These are phyloP conservation scores for Ogataea naganishii DNA, from an alignment of 805 yeast species.

Conservation along the genomic window DNA sequence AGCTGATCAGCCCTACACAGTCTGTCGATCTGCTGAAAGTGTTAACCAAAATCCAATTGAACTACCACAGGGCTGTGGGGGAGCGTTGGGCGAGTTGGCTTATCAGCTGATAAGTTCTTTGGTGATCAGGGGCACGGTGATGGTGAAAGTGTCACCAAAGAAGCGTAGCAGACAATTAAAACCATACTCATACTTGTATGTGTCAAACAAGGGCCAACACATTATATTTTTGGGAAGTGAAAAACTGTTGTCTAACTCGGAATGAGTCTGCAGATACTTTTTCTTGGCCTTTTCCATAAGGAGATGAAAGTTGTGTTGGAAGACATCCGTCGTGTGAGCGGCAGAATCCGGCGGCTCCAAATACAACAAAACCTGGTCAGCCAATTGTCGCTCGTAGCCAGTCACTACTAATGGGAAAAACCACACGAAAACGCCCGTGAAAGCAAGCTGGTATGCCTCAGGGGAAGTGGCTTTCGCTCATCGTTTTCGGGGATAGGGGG, in stretches of 20 bases:
- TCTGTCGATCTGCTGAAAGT: conserved; percentile 53
- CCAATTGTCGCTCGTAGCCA: too few species aligned
- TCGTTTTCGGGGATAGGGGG: not conserved
- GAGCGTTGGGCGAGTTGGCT: too few species aligned
- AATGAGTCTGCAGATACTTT: too few species aligned
- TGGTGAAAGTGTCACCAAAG: not conserved
- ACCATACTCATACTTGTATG: not conserved
- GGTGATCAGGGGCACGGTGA: conserved; percentile 33
- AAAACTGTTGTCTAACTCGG: too few species aligned
- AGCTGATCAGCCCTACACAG: conserved; percentile 59
- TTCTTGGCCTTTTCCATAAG: too few species aligned
- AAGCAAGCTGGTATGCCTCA: not conserved
- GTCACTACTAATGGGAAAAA: too few species aligned
- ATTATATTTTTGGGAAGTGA: not conserved
- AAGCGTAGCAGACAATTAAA: not conserved
- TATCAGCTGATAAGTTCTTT: conserved; percentile 28
- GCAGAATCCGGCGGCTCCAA: too few species aligned
- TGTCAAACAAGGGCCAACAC: not conserved
- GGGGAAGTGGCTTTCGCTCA: not conserved
- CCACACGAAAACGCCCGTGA: too few species aligned
- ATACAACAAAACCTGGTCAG: too few species aligned
- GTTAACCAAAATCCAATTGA: conserved; percentile 63
- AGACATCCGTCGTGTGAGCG: too few species aligned
- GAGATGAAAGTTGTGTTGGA: too few species aligned
- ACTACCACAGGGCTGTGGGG: conserved; percentile 47